phyloP scores from a whole-genome alignment of 371 early-diverging fungal species.

The Mortierella sp. region DNA sequence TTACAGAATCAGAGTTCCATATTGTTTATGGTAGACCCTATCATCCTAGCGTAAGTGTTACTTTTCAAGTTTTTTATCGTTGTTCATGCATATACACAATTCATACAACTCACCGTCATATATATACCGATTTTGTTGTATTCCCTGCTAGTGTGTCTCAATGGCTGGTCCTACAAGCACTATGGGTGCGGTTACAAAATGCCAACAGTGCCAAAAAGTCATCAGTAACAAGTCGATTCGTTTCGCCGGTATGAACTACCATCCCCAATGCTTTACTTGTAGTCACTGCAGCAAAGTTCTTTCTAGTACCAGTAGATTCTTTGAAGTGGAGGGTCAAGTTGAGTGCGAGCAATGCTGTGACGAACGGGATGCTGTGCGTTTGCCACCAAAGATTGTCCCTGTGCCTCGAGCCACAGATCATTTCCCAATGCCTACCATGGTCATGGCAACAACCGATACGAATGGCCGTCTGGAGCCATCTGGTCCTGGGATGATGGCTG shows the following conservation, averaged over 20 bases:
- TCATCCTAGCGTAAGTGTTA: conserved; percentile 60
- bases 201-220: conserved; percentile 60
- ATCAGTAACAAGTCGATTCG: conserved; percentile 69
- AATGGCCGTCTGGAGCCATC: conserved; percentile 23
- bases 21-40: conserved; percentile 62
- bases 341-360: conserved; percentile 69
- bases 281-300: conserved; percentile 63
- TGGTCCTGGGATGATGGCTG: conserved; percentile 29
- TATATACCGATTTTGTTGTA: conserved; percentile 17
- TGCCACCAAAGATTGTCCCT: conserved; percentile 54
- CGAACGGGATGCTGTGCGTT: conserved; percentile 33
- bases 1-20: conserved; percentile 72
- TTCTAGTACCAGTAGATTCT: conserved; percentile 68
- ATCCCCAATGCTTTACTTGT: conserved; percentile 72
- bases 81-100: conserved; percentile 4
- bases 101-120: background rate
- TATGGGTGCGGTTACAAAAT: conserved; percentile 52
- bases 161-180: conserved; percentile 60
- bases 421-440: conserved; percentile 36
- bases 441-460: background rate
- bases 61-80: conserved; percentile 11
- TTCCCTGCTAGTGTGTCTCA: conserved; percentile 56
- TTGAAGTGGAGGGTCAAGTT: conserved; percentile 63
- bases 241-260: conserved; percentile 63
- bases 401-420: conserved; percentile 34